phyloP scores from a whole-genome alignment of 1,284 basidiomycete genomes.

The Malassezia caprae region DNA sequence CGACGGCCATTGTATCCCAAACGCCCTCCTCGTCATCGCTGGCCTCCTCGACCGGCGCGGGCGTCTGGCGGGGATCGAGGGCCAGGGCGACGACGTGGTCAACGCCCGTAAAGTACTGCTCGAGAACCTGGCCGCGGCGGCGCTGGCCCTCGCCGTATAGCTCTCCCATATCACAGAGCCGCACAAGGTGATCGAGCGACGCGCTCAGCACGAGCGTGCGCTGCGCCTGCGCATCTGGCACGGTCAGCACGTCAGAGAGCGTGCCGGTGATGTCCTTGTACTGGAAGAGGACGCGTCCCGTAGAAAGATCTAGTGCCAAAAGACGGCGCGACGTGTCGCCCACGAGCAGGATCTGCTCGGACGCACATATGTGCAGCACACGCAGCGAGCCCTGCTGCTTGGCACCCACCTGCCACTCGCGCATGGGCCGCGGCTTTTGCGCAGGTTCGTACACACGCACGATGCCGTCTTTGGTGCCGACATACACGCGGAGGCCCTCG shows the following conservation, averaged over 20 bases:
- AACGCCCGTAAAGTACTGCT: slow-evolving; percentile 13
- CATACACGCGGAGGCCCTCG: neutral
- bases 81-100: slow-evolving; percentile 7
- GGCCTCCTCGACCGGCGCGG: neutral
- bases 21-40: slow-evolving; percentile 10
- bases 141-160: slow-evolving; percentile 2
- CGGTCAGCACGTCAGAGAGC: neutral
- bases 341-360: slow-evolving; percentile 1
- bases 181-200: slow-evolving; percentile 11
- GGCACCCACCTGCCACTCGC: slow-evolving; percentile 10
- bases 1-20: slow-evolving; percentile 11
- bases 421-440: slow-evolving; percentile 1
- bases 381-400: slow-evolving; percentile 16
- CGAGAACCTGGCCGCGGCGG: slow-evolving; percentile 9
- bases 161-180: slow-evolving; percentile 9
- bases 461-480: slow-evolving; percentile 17
- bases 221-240: neutral
- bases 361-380: neutral
- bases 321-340: slow-evolving; percentile 12
- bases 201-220: neutral
- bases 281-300: slow-evolving; percentile 12
- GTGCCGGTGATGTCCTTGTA: slow-evolving; percentile 18
- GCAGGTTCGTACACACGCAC: slow-evolving; percentile 14
- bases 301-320: slow-evolving; percentile 1
- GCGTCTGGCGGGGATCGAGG: neutral